Conservation (phyloP, 257 asterid genomes). For the Solanum corneliomulleri region DNA sequence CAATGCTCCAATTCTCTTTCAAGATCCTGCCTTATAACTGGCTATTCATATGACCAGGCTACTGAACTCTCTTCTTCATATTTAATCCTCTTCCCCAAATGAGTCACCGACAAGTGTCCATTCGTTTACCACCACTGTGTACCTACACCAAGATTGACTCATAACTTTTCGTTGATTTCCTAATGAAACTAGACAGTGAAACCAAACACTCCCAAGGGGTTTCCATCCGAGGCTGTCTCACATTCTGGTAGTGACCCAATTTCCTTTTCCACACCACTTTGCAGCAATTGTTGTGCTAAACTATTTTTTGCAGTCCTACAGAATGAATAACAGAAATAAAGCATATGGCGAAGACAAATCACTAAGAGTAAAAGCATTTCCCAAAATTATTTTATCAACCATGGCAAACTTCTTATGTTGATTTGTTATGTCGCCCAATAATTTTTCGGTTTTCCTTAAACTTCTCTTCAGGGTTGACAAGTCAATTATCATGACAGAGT, state of each 20-base stretch:
- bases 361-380: neutral
- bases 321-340: neutral
- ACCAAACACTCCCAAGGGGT: neutral
- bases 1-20: neutral
- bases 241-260: neutral
- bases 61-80: neutral
- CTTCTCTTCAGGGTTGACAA: neutral
- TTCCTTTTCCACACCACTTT: neutral
- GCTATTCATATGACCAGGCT: neutral
- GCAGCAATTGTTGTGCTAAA: neutral
- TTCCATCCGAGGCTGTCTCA: neutral
- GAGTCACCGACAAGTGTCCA: neutral
- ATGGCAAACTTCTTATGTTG: neutral
- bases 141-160: neutral
- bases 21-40: neutral
- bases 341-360: neutral
- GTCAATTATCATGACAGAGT: neutral
- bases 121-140: neutral
- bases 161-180: neutral
- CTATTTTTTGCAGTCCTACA: neutral
- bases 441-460: neutral
- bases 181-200: neutral
- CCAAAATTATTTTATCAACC: neutral
- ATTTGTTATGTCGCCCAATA: neutral
- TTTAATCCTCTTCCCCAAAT: neutral